Conservation (phyloP, 2,329 filamentous ascomycete species). For the Ustulina deusta region DNA sequence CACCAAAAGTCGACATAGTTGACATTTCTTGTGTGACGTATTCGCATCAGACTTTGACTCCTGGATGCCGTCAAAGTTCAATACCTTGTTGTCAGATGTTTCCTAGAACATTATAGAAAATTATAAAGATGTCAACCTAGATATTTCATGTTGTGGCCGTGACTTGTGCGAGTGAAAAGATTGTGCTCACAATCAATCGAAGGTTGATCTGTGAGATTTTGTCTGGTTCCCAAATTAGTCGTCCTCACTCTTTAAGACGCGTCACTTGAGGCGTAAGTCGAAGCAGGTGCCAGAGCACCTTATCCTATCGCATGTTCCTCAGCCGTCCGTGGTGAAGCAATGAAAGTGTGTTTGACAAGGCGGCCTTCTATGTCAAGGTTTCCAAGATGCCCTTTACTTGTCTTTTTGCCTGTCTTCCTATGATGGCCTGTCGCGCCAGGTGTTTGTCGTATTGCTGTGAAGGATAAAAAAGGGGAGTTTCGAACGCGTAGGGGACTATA, state of each 20-base stretch:
- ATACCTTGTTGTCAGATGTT: neutral
- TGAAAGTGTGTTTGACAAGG: neutral
- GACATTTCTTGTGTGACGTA: slow-evolving; percentile 6
- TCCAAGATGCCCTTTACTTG: neutral
- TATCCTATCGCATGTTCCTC: neutral
- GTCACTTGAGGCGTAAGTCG: no score
- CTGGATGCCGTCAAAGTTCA: neutral
- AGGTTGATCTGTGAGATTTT: no score
- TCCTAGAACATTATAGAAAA: slow-evolving; percentile 2
- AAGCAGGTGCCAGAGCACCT: neutral
- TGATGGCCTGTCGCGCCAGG: neutral
- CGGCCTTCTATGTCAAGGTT: no score
- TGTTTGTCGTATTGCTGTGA: neutral
- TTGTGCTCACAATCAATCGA: neutral
- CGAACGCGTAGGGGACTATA: no score
- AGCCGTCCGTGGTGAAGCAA: neutral
- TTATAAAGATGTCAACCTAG: neutral
- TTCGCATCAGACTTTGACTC: neutral
- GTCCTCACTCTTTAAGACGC: no score
- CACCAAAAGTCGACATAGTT: slow-evolving; percentile 16
- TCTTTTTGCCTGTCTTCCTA: neutral
- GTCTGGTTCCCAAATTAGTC: no score
- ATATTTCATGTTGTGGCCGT: neutral
- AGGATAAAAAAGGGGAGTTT: neutral
- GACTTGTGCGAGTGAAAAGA: neutral